Percentiles rank a stretch among this genome's conserved stretches.
These are phyloP conservation scores for Marsdenia floribunda DNA, from an alignment of 257 asterid genomes.

Conservation along the genomic window DNA sequence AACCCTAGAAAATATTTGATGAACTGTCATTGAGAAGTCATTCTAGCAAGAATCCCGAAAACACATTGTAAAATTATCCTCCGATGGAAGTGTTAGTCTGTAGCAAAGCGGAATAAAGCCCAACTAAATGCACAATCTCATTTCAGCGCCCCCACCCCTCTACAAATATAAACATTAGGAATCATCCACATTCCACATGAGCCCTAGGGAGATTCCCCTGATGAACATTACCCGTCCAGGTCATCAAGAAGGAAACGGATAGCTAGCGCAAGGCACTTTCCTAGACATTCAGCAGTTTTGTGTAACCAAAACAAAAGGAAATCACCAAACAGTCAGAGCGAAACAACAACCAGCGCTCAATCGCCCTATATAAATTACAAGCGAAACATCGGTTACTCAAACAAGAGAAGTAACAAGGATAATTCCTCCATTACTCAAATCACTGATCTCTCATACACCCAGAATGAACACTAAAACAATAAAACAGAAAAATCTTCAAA, in stretches of 20 bases:
- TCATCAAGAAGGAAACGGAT: not conserved
- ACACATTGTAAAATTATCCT: not conserved
- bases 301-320: not conserved
- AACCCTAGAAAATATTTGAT: not conserved
- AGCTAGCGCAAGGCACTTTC: not conserved
- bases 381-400: not conserved
- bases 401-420: not conserved
- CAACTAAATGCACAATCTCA: not conserved
- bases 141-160: not conserved
- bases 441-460: not conserved
- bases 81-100: not conserved
- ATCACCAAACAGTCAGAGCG: not conserved
- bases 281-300: not conserved
- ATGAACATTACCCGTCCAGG: not conserved
- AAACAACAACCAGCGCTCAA: not conserved
- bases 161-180: not conserved
- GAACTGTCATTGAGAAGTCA: not conserved
- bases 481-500: not conserved
- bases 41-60: not conserved
- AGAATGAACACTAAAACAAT: not conserved
- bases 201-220: not conserved
- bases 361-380: not conserved
- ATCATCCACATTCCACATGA: not conserved
- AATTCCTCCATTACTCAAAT: not conserved
- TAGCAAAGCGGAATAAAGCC: not conserved